phyloP scores from a whole-genome alignment of 805 yeast genomes.

The Candida michaelii region DNA sequence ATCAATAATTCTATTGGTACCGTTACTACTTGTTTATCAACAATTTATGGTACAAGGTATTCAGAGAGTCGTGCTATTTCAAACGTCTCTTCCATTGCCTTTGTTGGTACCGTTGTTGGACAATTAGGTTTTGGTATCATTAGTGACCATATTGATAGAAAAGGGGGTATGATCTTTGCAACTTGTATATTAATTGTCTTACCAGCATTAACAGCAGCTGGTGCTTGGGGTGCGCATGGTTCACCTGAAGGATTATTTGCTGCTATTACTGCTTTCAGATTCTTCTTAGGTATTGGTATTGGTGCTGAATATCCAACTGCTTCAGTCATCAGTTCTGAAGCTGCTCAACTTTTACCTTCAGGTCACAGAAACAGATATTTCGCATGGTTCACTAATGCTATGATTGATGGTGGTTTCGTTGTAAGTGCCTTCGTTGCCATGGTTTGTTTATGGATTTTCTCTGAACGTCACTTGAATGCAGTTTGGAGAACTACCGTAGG shows the following conservation, averaged over 20 bases:
- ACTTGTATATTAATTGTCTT: conserved; percentile 73
- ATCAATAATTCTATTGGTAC: conserved; percentile 82
- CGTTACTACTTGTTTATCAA: conserved; percentile 66
- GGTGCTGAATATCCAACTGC: conserved; percentile 97
- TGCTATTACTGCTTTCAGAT: conserved; percentile 80
- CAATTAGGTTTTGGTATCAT: conserved; percentile 77
- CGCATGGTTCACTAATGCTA: conserved; percentile 81
- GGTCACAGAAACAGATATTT: conserved; percentile 89
- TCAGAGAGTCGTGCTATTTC: conserved; percentile 65
- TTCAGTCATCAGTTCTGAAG: conserved; percentile 91
- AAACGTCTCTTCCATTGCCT: conserved; percentile 84
- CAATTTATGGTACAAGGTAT: conserved; percentile 65
- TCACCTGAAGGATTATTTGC: conserved; percentile 75
- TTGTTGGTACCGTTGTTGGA: conserved; percentile 90
- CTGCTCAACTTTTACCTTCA: conserved; percentile 72
- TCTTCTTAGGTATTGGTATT: conserved; percentile 85
- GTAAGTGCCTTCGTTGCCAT: conserved; percentile 81
- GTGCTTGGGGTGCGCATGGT: conserved; percentile 76
- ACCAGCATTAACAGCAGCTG: conserved; percentile 76
- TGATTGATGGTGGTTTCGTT: conserved; percentile 88
- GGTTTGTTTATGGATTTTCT: conserved; percentile 81
- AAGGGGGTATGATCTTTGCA: conserved; percentile 78
- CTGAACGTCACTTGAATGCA: conserved; percentile 64
- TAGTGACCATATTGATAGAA: conserved; percentile 80
- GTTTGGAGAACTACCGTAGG: conserved; percentile 94